Evolutionary conservation across 2,329 filamentous ascomycete genomes (phyloP), one percentile per base, ranked within the genome.

Genomic region (Penicillium sp.): DNA sequence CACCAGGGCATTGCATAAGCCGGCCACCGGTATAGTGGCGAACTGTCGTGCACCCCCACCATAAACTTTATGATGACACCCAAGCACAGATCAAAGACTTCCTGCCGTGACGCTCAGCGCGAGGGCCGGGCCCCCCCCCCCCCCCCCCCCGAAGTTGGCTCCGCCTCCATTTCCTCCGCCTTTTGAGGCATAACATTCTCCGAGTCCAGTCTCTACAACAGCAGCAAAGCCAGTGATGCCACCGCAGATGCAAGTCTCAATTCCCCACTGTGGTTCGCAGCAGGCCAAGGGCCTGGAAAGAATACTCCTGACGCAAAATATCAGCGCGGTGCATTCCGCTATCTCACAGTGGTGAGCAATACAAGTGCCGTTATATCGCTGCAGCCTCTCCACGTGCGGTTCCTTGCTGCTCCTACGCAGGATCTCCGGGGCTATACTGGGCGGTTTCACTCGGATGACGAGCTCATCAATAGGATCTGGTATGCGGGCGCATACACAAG

Each of bases 391-490:
- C 31, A 17, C 11, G 45, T 49, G 4, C 25, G 17, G 15, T 49
- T 49, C 28, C 15, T 20, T 4, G 45, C 45, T 11, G 45, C 45
- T 34, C 45, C 45, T 1, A 34, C 68, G 3, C 63, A 70, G 8
- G 78, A 83, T 57, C 77, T 82, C 2, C 74, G 76, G 39, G 76
- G 76, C 7, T 84, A 84, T 62, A 77, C 15, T 17, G 82, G 82
- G 4, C 83, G 83, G 63, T 84, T 84, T 53, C 75, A 82, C 64
- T 80, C 75, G 62, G 78, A 75, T 37, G 80, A 79, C 34, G 77
- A 82, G 20, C 65, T 83, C 17, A 74, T 87, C 55, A 85, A 86
- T 63, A 75, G 76, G 22, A 81, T 84, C 31, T 86, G 83, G 83
- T 86, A 49, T 35, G 45, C 45, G 3, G 45, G 28, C n/a, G 28